Conservation (phyloP, 306 rosid species). For the Quercus agrifolia region DNA sequence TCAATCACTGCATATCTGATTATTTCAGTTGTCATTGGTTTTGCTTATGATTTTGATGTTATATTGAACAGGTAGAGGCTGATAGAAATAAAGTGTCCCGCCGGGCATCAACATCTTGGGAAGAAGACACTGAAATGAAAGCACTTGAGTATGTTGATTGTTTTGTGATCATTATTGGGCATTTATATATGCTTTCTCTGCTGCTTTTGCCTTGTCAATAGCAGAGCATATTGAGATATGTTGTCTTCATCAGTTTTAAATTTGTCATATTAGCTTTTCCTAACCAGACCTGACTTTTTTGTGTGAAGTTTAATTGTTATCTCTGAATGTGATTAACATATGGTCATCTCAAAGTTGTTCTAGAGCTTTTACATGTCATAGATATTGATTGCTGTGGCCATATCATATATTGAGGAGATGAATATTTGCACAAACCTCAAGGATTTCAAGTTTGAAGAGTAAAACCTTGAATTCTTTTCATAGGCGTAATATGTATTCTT, state of each 20-base stretch:
- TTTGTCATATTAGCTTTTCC: neutral
- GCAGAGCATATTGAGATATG: neutral
- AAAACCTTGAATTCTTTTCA: neutral
- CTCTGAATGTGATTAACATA: neutral
- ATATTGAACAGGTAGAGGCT: slow-evolving; percentile 71
- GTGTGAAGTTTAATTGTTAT: neutral
- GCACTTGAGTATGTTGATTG: slow-evolving; percentile 78
- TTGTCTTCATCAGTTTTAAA: neutral
- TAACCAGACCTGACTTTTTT: neutral
- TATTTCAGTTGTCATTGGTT: neutral
- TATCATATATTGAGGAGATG: neutral
- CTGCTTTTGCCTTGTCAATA: neutral
- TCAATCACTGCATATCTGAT: neutral
- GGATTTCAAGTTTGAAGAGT: neutral
- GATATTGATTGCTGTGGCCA: neutral
- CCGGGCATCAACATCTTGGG: slow-evolving; percentile 89
- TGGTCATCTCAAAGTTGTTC: neutral
- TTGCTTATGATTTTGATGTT: slow-evolving; percentile 4
- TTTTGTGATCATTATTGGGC: slow-evolving; percentile 14
- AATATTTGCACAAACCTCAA: neutral
- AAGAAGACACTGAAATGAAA: slow-evolving; percentile 87
- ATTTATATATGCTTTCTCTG: neutral
- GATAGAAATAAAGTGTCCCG: slow-evolving; percentile 81
- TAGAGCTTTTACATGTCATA: neutral
- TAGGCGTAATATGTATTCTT: neutral